These are phyloP conservation scores for Aegilops bicornis DNA, from an alignment of 176 grass and related monocot species.

Conservation along the genomic window DNA sequence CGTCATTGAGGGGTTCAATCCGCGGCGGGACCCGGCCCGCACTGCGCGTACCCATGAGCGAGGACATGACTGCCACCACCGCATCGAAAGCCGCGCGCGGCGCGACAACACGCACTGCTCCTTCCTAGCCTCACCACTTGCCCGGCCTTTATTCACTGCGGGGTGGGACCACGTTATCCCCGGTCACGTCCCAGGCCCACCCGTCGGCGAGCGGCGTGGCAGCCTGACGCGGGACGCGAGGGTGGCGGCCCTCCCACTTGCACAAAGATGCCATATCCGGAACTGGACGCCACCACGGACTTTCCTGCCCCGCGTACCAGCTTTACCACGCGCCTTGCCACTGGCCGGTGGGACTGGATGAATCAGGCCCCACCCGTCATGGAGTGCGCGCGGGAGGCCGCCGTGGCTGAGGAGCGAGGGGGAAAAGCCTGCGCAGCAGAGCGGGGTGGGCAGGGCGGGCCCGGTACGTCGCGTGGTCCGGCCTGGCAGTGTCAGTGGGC, in stretches of 20 bases:
- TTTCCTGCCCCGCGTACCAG: not conserved
- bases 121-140: not conserved
- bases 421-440: conserved; percentile 1
- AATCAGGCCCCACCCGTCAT: not conserved
- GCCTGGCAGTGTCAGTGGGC: conserved; percentile 26
- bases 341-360: fast-evolving
- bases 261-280: conserved; percentile 28
- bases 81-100: conserved; percentile 33
- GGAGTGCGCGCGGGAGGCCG: fast-evolving
- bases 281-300: conserved; percentile 20
- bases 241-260: not conserved
- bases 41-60: not conserved
- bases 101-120: conserved; percentile 22
- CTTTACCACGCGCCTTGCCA: fast-evolving
- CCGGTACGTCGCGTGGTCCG: conserved; percentile 22
- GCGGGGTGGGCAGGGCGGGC: not conserved
- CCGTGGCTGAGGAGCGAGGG: not conserved
- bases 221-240: not conserved
- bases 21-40: conserved; percentile 5
- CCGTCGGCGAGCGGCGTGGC: not conserved
- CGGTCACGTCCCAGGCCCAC: fast-evolving
- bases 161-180: not conserved
- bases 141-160: not conserved
- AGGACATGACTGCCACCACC: conserved; percentile 11
- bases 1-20: conserved; percentile 75